Base-by-base conservation (phyloP, 2,329 filamentous ascomycete species). In the Fusarium sp. region DNA sequence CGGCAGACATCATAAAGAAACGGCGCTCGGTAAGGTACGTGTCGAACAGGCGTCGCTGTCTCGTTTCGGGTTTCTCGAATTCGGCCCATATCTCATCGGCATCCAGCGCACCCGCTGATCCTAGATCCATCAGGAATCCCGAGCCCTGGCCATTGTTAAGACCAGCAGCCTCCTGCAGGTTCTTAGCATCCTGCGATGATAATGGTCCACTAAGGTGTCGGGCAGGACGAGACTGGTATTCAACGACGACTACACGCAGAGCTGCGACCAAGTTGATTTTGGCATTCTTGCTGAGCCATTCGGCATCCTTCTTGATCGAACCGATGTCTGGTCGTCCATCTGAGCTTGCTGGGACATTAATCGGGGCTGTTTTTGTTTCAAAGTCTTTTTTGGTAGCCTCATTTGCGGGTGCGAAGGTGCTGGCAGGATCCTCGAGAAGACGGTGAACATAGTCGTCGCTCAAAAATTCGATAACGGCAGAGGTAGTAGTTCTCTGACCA, bases 341-440 rank as follows among this genome's bases (percentile, higher is more conserved):
- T 14, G 87, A 82, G 7, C 87, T 87, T 19, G 91, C 89, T 2
- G 92, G 88, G 48, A 94, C 88, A 76, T 97, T 91, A 64, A 97
- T 96, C 7, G 94, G 92, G 22, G 94, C 92, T 1, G 92, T 97
- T 79, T 90, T 94, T 20, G 92, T 92, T 63, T 96, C 92, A 75
- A 96, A 96, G 19, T 87, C 86, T 69, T 87, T 84, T 78, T 90
- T 92, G 30, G 91, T 87, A 72, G 88, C 83, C 51, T 87, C 76
- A 68, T 86, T 90, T 83, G 67, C 84, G 74, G 86, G 78, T 59
- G 86, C 81, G 77, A 95, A 97, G 41, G 90, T 88, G 66, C 84
- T 85, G 74, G 89, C 84, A 26, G 92, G 91, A 56, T 87, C 85
- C 70, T 87, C 88, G 59, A 97, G 85, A 59, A 94, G 83, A 55